A percentile compares a stretch with the other conserved stretches of the same genome.
phyloP scores from a whole-genome alignment of 1,284 basidiomycete species.

The Gomphus sp. region DNA sequence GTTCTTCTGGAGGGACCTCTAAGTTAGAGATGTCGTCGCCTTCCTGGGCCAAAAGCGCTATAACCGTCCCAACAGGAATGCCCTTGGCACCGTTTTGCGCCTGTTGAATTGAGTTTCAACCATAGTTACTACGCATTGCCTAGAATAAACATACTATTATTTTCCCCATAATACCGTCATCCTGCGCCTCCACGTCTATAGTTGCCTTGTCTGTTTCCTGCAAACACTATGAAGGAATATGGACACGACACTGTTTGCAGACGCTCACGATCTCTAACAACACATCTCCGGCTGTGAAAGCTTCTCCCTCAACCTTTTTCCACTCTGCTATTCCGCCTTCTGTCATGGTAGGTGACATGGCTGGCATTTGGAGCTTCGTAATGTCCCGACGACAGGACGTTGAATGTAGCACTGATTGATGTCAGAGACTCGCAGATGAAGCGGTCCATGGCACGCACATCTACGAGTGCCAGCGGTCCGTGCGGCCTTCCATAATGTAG shows the following conservation, averaged over 20 bases:
- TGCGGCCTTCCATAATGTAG: neutral
- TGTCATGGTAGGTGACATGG: conserved; percentile 98
- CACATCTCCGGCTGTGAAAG: conserved; percentile 82
- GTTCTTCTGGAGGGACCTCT: conserved; percentile 56
- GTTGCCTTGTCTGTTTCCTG: conserved; percentile 99
- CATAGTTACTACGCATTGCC: conserved; percentile 2
- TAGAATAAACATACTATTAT: conserved; percentile 56
- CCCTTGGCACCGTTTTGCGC: conserved; percentile 75
- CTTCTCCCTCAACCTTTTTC: conserved; percentile 88
- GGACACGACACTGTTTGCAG: conserved; percentile 2
- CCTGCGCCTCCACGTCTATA: conserved; percentile 98
- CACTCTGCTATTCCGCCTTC: conserved; percentile 90
- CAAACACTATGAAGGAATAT: neutral
- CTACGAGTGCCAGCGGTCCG: neutral
- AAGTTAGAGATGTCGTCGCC: conserved; percentile 90
- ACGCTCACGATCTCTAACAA: conserved; percentile 83
- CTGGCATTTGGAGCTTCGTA: conserved; percentile 78
- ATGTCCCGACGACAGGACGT: conserved; percentile 47
- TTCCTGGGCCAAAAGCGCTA: conserved; percentile 93
- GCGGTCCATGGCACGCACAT: neutral
- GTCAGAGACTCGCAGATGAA: neutral
- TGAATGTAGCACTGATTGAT: conserved; percentile 45
- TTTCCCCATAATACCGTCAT: conserved; percentile 91
- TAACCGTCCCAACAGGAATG: conserved; percentile 80
- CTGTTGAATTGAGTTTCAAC: conserved; percentile 29